Evolutionary conservation across 1,284 basidiomycete species (phyloP), one percentile per base, ranked within the genome.

Genomic region (Trametes pubescens): DNA sequence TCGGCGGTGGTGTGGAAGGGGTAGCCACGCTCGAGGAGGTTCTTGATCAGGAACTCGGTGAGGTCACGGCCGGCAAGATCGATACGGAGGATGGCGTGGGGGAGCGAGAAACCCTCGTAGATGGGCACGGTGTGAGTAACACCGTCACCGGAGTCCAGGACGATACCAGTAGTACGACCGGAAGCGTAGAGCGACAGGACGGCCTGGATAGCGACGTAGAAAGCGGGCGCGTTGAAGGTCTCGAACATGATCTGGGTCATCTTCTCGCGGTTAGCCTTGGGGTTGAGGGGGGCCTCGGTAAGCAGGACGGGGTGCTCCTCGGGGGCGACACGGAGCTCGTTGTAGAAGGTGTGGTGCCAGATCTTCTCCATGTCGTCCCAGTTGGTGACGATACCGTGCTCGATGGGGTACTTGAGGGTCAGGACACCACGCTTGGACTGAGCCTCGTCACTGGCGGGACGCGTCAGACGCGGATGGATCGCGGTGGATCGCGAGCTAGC

Each of bases 201-300:
- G 77, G 94, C 94, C 83, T 96, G 95, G 80, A 96, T 95, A 63
- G 92, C 87, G 71, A 96, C 94, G 84, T 96, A 96, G 86, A 96
- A 95, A 18, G 94, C 94, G 61, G 94, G 94, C 5, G 88, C 89
- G 81, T 96, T 96, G 88, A 97, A 96, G 51, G 94, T 96, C 86
- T 97, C 94, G 79, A 97, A 97, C 93, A 96, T 96, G 85, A 96
- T 95, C 82, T 96, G 94, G 67, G 94, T 95, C 94, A 96, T 96
- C 87, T 96, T 96, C 84, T 97, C 94, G 77, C 94, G 85, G 85
- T 96, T 96, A 66, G 91, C 91, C 86, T 96, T 96, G 73, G 95
- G 94, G 85, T 96, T 97, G 70, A 95, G 87, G 13, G 82, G 94
- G n/a, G 94, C 95, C 82, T 97, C 95, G 68, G 95, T 96, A 72